Base-by-base conservation (phyloP, 192 early-diverging fungal species). In the Irineochytrium annulatum region DNA sequence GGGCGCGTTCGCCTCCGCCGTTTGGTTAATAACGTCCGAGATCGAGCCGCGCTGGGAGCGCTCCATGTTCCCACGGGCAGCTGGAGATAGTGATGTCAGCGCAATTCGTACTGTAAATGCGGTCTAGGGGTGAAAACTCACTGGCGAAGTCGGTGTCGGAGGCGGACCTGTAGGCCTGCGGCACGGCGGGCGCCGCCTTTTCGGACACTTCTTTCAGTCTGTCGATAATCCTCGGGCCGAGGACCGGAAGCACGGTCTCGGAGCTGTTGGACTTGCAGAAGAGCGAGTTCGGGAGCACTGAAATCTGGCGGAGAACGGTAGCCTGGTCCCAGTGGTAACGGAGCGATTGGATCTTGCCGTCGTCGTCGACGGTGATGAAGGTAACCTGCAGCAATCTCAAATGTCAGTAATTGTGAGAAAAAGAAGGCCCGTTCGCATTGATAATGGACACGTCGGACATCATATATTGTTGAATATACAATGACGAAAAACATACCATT, bases 291-390 rank as follows among this genome's bases (percentile, higher is more conserved):
- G 59, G 62, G 5, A 63, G 63, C 19, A 65, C 59, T 0, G 71
- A 60, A 33, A 73, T 63, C 56, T 81, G 79, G 1, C 66, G 48
- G 22, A 81, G 65, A 33, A 81, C 57, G 2, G 76, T 64, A 13
- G 76, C 79, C 59, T 81, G 79, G 67, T 81, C 79, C 79, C 79
- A 81, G 74, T 81, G 76, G n/a, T 73, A 57, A 13, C 65, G 54
- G 20, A 71, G 49, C 31, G 58, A 53, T 20, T 54, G 44, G 8
- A 76, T 69, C 44, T 63, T 52, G 11, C 49, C 65, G 48, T 67
- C 52, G 20, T 32, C 62, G 35, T 69, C 46, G 53, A 81, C 67
- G 43, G 45, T 29, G 22, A 58, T 51, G 43, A 75, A 28, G 6
- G 71, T 30, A 28, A 75, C 55, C 72, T 74, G 35, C 19, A 4